Evolutionary conservation across 2,329 filamentous ascomycete species (phyloP).

Genomic region (Huntiella savannae): DNA sequence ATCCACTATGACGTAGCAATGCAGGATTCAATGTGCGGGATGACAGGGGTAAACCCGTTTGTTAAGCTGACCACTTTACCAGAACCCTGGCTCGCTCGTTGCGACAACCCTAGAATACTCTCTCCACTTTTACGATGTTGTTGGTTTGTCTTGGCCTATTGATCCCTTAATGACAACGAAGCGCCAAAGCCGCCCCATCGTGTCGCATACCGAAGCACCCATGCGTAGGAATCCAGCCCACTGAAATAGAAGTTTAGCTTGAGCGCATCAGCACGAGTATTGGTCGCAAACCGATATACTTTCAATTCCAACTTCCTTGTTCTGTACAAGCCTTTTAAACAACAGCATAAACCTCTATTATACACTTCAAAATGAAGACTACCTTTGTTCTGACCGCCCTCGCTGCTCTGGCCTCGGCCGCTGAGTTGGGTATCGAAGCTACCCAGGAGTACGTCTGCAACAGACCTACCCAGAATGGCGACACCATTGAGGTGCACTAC

Average conservation of each 20-base stretch:
- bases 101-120: too few species aligned
- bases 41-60: too few species aligned
- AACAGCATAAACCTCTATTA: constrained; percentile 5
- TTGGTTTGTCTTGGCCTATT: background rate
- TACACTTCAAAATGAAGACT: constrained; percentile 25
- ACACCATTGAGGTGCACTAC: constrained; percentile 77
- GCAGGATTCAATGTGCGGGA: too few species aligned
- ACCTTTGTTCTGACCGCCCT: constrained; percentile 31
- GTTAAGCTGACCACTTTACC: too few species aligned
- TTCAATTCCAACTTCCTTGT: background rate
- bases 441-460: constrained; percentile 57
- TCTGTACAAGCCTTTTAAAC: background rate
- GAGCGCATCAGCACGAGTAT: too few species aligned
- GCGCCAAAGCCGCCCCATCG: background rate
- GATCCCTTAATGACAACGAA: background rate
- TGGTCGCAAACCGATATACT: background rate
- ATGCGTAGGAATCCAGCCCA: background rate
- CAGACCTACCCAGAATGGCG: constrained; percentile 56
- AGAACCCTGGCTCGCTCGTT: too few species aligned
- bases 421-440: constrained; percentile 59
- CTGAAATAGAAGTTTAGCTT: too few species aligned
- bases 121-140: too few species aligned
- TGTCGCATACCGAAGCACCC: background rate
- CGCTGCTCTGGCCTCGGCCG: constrained; percentile 30
- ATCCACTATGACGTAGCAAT: too few species aligned